These are phyloP conservation scores for Tuber microsphaerosporum DNA, from an alignment of 495 filamentous ascomycete genomes.

Conservation along the genomic window DNA sequence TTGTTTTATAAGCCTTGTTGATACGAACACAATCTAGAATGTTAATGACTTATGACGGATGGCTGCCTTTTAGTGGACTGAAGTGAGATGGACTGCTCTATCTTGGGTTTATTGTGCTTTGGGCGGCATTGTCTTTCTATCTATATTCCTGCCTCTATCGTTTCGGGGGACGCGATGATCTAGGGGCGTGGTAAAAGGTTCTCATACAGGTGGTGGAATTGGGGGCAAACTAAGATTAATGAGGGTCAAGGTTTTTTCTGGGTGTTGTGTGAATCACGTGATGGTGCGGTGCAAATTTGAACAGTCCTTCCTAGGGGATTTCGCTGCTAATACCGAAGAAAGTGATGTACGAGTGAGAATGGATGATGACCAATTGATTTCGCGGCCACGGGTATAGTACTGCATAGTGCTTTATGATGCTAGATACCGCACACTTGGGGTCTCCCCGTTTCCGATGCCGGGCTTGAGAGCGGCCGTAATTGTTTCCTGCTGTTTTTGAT, in stretches of 20 bases:
- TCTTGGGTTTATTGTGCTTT: neutral
- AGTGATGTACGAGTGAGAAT: neutral
- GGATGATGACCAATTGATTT: neutral
- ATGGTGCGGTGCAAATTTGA: neutral
- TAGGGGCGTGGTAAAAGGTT: neutral
- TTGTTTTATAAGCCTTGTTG: conserved; percentile 24
- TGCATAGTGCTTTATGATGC: neutral
- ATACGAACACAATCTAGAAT: neutral
- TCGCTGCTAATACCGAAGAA: neutral
- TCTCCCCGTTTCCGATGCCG: no score
- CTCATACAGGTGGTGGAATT: neutral
- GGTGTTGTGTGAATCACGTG: neutral
- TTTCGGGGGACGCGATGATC: no score
- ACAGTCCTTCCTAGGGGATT: neutral
- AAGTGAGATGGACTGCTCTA: neutral
- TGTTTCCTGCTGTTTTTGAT: no score
- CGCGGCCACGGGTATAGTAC: neutral
- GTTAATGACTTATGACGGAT: neutral
- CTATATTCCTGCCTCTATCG: neutral
- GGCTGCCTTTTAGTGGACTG: neutral
- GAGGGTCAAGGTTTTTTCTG: neutral
- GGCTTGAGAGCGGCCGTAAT: no score
- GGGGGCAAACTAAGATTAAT: neutral
- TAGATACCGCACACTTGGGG: no score
- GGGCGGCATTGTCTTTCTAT: neutral